Percentiles rank a stretch among this genome's conserved stretches.
These are phyloP conservation scores for Cajanus cajan DNA, from an alignment of 306 rosid species.

Conservation along the genomic window DNA sequence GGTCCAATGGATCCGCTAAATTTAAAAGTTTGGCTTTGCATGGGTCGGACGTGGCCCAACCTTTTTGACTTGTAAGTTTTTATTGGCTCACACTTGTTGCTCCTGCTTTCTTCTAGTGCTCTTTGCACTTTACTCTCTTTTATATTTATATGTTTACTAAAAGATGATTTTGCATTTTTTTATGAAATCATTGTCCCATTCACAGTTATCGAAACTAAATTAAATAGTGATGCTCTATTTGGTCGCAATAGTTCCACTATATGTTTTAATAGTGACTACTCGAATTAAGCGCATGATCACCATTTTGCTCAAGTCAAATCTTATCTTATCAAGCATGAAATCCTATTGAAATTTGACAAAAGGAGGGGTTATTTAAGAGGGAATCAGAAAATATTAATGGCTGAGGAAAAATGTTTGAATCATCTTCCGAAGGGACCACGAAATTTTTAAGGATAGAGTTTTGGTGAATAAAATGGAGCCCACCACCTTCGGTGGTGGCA, in stretches of 20 bases:
- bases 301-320: neutral
- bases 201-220: neutral
- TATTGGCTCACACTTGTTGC: neutral
- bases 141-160: neutral
- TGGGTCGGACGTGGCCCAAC: conserved; percentile 8
- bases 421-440: neutral
- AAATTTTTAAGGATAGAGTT: neutral
- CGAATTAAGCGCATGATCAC: neutral
- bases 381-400: neutral
- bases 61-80: conserved; percentile 19
- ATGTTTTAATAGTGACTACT: neutral
- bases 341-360: conserved; percentile 18
- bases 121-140: too few species aligned
- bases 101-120: neutral
- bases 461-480: conserved; percentile 22
- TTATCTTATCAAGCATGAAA: neutral
- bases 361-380: neutral
- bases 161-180: neutral
- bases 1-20: neutral
- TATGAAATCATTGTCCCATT: neutral
- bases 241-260: neutral
- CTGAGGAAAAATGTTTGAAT: neutral
- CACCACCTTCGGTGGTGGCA: conserved; percentile 24
- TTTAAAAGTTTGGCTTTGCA: neutral
- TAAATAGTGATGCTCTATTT: neutral